phyloP scores from a whole-genome alignment of 331 rosid genomes.

The Telfairia occidentalis region DNA sequence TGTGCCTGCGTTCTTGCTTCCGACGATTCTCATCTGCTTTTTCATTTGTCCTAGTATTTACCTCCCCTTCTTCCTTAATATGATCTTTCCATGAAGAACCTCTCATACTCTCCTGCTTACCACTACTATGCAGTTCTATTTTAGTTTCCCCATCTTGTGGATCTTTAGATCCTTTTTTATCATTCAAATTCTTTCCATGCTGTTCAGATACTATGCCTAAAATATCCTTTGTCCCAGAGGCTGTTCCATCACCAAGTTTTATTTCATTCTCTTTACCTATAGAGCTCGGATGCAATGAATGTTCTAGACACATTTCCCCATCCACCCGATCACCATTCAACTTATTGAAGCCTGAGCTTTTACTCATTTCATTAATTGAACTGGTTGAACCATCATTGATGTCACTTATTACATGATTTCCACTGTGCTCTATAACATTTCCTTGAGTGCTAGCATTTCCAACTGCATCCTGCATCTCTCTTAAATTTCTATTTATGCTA shows the following conservation, averaged over 20 bases:
- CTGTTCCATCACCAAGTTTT: conserved; percentile 28
- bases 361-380: conserved; percentile 15
- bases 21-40: conserved; percentile 42
- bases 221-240: conserved; percentile 26
- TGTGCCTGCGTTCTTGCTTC: conserved; percentile 49
- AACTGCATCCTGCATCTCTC: conserved; percentile 21
- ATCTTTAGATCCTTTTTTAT: conserved; percentile 24
- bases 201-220: conserved; percentile 29
- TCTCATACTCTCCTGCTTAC: conserved; percentile 26
- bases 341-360: background rate
- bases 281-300: conserved; percentile 28
- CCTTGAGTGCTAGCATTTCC: conserved; percentile 29
- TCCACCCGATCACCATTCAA: conserved; percentile 27
- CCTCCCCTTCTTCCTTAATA: conserved; percentile 40
- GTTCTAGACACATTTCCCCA: conserved; percentile 24
- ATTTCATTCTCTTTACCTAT: conserved; percentile 25
- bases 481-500: conserved; percentile 20
- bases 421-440: conserved; percentile 27
- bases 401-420: conserved; percentile 21
- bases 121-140: conserved; percentile 35
- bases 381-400: conserved; percentile 26
- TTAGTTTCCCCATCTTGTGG: conserved; percentile 33
- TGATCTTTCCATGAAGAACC: conserved; percentile 41
- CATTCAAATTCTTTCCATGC: conserved; percentile 23
- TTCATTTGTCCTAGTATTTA: conserved; percentile 39